Evolutionary conservation across 257 asterid species (phyloP), one percentile per base, ranked within the genome.

Genomic region (Dorcoceras hygrometricum): DNA sequence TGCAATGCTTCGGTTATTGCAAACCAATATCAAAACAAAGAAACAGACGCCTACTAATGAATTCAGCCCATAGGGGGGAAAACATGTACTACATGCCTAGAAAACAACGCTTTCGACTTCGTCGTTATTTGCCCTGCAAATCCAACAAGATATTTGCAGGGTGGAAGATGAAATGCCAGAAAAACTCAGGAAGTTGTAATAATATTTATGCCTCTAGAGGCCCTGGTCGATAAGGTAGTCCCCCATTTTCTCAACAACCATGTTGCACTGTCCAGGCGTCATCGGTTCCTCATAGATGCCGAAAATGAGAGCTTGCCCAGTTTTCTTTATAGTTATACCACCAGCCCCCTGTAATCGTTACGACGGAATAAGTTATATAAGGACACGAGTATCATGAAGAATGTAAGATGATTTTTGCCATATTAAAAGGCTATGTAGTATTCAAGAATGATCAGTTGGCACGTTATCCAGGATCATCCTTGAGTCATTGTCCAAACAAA

Each of bases 111-210:
- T 54, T 65, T 67, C 27, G 14, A 60, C 67, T 28, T 61, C 75
- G 19, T 24, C 67, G 2, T 23, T 70, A 73, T 67, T 74, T 63
- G 25, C 57, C 32, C 39, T 10, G 71, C 71, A 67, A 50, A 71
- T 39, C 66, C 50, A 46, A 71, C 69, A 31, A n/a, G n/a, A 4
- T 29, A 72, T 63, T 48, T 16, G 62, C n/a, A 24, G 63, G 67
- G 63, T 58, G 4, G 48, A 59, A 29, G 71, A 68, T 54, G 55
- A 53, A 61, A 66, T 2, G n/a, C 53, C 2, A 16, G 53, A 14
- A 46, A 46, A 46, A 46, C 53, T 16, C 20, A 16, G 19, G 20
- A 46, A 39, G n/a, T 11, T 39, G 50, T 11, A 39, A 12, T 3
- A 12, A 39, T 12, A 39, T 46, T 34, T 34, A 34, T 34, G 11